Conservation (phyloP, 202 grass and related monocot genomes). For the Elaeis oleifera region DNA sequence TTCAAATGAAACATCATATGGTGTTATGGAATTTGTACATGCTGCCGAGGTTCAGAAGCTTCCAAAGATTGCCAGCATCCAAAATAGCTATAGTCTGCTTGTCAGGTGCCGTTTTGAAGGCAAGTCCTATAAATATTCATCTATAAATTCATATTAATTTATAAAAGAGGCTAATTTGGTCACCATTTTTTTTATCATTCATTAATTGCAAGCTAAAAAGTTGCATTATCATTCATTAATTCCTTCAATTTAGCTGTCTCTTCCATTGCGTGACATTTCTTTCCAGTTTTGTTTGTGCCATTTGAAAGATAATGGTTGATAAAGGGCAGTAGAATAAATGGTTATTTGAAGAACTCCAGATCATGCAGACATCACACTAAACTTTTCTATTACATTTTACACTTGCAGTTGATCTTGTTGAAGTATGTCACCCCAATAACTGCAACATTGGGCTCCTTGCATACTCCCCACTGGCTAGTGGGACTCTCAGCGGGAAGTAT, state of each 20-base stretch:
- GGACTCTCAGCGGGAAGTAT: slow-evolving; percentile 88
- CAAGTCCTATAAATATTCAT: slow-evolving; percentile 7
- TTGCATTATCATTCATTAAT: too few relatives aligned
- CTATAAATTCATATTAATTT: too few relatives aligned
- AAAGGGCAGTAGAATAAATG: too few relatives aligned
- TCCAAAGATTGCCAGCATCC: slow-evolving; percentile 92
- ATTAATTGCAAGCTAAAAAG: too few relatives aligned
- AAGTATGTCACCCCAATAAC: slow-evolving; percentile 88
- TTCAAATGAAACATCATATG: slow-evolving; percentile 94
- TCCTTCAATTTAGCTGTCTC: too few relatives aligned
- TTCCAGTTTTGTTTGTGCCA: too few relatives aligned
- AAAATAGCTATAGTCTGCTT: slow-evolving; percentile 91
- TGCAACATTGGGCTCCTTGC: slow-evolving; percentile 79
- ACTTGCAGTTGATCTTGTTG: slow-evolving; percentile 78
- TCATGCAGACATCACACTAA: not conserved
- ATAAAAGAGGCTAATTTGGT: too few relatives aligned
- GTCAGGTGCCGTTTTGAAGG: slow-evolving; percentile 80
- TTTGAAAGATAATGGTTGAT: too few relatives aligned
- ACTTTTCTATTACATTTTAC: not conserved
- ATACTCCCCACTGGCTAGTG: slow-evolving; percentile 76
- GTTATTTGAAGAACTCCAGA: too few relatives aligned
- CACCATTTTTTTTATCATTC: too few relatives aligned
- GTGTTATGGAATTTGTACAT: slow-evolving; percentile 90
- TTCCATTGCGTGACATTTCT: too few relatives aligned
- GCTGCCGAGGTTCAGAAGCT: slow-evolving; percentile 59